Base-by-base conservation (phyloP, 2,329 filamentous ascomycete species). In the Penicillium sp. region DNA sequence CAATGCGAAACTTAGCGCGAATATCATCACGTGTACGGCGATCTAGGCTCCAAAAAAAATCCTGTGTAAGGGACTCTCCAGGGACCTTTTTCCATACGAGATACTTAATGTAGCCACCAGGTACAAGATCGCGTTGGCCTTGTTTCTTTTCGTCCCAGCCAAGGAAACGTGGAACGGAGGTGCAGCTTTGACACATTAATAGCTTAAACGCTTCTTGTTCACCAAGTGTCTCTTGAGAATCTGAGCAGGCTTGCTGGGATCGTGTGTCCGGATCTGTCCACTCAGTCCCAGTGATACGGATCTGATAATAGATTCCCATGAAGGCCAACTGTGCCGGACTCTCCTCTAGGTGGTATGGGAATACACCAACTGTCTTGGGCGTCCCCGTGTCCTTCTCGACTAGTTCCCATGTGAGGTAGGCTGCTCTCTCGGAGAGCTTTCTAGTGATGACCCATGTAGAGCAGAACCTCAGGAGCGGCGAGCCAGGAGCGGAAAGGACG, bases 1-100 rank as follows among this genome's bases (percentile, higher is more conserved):
- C 62, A 39, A 19, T 55, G 39, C 57, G 58, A 31, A 66, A 66
- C 47, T 62, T 57, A 22, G 40, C 37, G 58, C 62, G 64, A 39
- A 65, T 66, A 41, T 60, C 55, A 3, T 63, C 33, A 6, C 62
- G 60, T 33, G 10, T 33, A 18, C 4, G 43, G 43, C 14, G 14
- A 61, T 62, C 62, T 24, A 65, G 60, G 50, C 56, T 40, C 60
- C 59, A 65, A 55, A 65, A 65, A 22, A 57, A 59, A 51, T 61
- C 59, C 54, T 53, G 19, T 41, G 57, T 59, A n/a, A 63, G 54
- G 52, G 63, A 44, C 46, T 59, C 51, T 41, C 57, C 58, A 18
- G 61, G 59, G 37, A 61, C 62, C 50, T 62, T 61, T 59, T 66
- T 60, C 62, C 61, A 64, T 22, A 66, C 58, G 27, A 66, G 33